Conservation (phyloP, 2,329 filamentous ascomycete genomes). For the Parafenestella ontariensis region DNA sequence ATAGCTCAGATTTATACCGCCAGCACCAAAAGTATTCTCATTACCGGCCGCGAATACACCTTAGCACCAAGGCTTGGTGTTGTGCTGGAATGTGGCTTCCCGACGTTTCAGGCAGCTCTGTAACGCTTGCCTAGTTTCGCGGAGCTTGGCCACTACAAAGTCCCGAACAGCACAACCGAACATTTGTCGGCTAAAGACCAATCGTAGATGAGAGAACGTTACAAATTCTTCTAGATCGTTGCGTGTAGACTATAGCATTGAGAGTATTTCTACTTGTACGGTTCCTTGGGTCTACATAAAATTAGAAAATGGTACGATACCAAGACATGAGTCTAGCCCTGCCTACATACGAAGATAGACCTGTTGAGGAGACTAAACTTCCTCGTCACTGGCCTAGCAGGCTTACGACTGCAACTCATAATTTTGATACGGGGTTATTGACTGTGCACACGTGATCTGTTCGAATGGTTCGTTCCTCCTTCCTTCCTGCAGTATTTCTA, state of each 20-base stretch:
- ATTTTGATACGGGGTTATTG: too few species aligned
- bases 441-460: too few species aligned
- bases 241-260: too few species aligned
- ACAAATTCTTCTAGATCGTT: too few species aligned
- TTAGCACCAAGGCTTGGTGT: constrained; percentile 30
- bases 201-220: not conserved
- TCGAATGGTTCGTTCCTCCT: too few species aligned
- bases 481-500: too few species aligned
- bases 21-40: not conserved
- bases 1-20: constrained; percentile 5
- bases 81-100: constrained; percentile 15
- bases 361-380: too few species aligned
- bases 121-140: constrained; percentile 19
- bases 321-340: not conserved
- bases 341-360: too few species aligned
- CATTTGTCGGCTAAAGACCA: not conserved
- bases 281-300: too few species aligned
- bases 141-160: constrained; percentile 15
- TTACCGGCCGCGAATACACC: constrained; percentile 9
- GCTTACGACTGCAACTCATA: too few species aligned
- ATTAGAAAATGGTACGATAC: not conserved
- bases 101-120: constrained; percentile 26
- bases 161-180: not conserved
- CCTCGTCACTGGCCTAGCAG: too few species aligned
- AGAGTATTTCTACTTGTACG: too few species aligned